phyloP scores from a whole-genome alignment of 78 protist species.

The Dictyostelium firmibasis region DNA sequence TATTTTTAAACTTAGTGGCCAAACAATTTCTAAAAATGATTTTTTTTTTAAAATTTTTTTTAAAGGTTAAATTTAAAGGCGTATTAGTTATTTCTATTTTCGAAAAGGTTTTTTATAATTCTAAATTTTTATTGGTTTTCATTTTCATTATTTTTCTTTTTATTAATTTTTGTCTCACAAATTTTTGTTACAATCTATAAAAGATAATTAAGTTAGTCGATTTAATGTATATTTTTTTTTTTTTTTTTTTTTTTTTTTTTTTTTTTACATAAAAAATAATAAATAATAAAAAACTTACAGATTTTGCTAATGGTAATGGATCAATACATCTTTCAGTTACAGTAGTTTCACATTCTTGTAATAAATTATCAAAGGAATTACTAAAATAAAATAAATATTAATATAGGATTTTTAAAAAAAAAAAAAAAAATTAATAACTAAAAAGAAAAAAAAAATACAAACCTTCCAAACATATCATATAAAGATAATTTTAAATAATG shows the following conservation, averaged over 20 bases:
- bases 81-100: not conserved
- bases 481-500: constrained; percentile 28
- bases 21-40: not conserved
- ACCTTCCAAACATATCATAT: constrained; percentile 21
- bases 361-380: constrained; percentile 24
- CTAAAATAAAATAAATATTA: not conserved
- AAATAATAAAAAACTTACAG: constrained; percentile 63
- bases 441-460: not conserved
- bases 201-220: not conserved
- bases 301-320: constrained; percentile 43
- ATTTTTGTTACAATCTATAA: constrained; percentile 5
- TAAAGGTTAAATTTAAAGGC: too few relatives aligned
- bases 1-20: not conserved
- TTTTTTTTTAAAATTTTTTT: not conserved
- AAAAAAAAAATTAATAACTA: not conserved
- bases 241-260: not conserved
- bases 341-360: constrained; percentile 56
- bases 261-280: too few relatives aligned
- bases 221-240: not conserved
- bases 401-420: not conserved
- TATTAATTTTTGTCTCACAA: not conserved
- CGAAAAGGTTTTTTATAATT: not conserved
- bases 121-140: not conserved
- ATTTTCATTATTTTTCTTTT: not conserved
- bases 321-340: constrained; percentile 40